Conservation (phyloP, 176 grass and related monocot genomes). For the Oryza longistaminata region DNA sequence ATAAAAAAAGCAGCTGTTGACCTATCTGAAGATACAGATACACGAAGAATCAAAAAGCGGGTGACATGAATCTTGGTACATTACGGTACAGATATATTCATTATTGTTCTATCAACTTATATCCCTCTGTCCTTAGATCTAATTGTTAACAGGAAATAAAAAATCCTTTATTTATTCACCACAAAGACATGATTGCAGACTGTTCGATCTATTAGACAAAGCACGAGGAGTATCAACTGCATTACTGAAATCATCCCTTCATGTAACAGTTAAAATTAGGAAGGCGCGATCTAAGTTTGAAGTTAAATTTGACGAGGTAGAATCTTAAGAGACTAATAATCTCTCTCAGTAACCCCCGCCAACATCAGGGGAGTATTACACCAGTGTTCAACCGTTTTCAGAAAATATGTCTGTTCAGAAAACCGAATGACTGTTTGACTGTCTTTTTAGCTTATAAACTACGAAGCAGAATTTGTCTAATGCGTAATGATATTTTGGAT, state of each 20-base stretch:
- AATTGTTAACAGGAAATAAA: background rate
- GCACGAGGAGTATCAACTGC: background rate
- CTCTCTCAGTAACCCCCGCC: background rate
- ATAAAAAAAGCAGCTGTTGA: slow-evolving; percentile 10
- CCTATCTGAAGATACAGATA: slow-evolving; percentile 26
- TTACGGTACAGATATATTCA: slow-evolving; percentile 8
- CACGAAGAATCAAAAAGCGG: too few species aligned
- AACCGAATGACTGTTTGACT: background rate
- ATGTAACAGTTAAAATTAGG: background rate
- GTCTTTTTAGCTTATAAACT: background rate
- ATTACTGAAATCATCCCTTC: background rate
- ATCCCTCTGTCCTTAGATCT: background rate
- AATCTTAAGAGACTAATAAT: background rate
- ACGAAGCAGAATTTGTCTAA: slow-evolving; percentile 16
- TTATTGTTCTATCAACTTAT: slow-evolving; percentile 11
- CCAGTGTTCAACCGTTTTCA: background rate
- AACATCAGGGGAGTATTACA: background rate
- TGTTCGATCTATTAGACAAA: background rate
- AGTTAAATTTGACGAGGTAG: background rate
- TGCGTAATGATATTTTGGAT: slow-evolving; percentile 18
- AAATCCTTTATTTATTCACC: background rate
- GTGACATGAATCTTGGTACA: background rate
- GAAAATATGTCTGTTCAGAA: background rate
- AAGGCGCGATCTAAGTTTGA: background rate
- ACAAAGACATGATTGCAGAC: background rate